phyloP scores from a whole-genome alignment of 306 rosid genomes.

The Betula pendula region DNA sequence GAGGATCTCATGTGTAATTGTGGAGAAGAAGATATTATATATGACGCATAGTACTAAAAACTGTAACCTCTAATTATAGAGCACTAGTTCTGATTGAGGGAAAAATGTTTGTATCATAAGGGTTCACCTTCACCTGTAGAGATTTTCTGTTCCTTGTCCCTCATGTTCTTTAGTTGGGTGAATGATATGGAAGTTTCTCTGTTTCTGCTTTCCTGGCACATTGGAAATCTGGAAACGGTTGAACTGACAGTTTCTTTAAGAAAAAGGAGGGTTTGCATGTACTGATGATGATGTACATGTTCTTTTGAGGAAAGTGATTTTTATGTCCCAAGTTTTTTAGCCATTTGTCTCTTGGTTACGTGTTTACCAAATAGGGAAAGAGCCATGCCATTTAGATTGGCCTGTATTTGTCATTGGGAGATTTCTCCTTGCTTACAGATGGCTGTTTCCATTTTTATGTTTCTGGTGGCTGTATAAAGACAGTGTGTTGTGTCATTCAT shows the following conservation, averaged over 20 bases:
- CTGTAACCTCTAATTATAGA: slow-evolving; percentile 19
- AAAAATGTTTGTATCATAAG: neutral
- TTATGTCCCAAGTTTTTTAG: neutral
- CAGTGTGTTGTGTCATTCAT: neutral
- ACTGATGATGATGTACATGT: neutral
- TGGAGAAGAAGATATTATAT: neutral
- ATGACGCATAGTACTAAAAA: slow-evolving; percentile 8
- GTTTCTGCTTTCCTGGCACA: neutral
- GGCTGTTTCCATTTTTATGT: neutral
- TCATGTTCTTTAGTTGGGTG: neutral
- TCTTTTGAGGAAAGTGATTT: neutral
- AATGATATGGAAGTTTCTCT: neutral
- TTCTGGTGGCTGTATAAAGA: neutral
- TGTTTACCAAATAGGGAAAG: neutral
- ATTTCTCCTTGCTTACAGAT: neutral
- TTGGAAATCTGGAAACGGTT: neutral
- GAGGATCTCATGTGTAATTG: slow-evolving; percentile 13
- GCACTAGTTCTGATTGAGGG: slow-evolving; percentile 13
- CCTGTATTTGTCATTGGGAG: neutral
- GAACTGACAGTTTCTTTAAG: neutral
- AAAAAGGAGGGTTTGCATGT: neutral
- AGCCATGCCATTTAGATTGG: neutral
- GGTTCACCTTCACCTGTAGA: neutral
- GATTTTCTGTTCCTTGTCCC: neutral
- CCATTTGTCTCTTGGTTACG: slow-evolving; percentile 12